Base-by-base conservation (phyloP, 2,329 filamentous ascomycete genomes). In the Mycosphaerella sp. region DNA sequence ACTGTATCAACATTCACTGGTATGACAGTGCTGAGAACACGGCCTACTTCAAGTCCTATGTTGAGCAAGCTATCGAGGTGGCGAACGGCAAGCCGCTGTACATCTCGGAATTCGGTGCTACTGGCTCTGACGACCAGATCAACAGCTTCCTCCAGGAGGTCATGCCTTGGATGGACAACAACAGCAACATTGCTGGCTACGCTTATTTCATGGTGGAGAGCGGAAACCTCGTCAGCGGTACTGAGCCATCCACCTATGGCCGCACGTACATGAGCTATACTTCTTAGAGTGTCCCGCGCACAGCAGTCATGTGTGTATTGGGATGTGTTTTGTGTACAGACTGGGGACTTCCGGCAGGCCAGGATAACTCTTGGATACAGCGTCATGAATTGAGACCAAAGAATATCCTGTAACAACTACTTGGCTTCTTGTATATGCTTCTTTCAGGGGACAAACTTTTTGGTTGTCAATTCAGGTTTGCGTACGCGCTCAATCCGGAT, bases 1-100 rank as follows among this genome's bases (percentile, higher is more conserved):
- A 84, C 68, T 83, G 82, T 67, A 76, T 81, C 68, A 73, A 75
- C 64, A 71, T 80, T 41, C 82, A 86, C 70, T 85, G 81, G 80
- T 86, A 86, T 70, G 77, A 76, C 49, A 58, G 57, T 36, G 70
- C 75, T 13, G 64, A 72, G 46, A 73, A 73, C 50, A 64, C 69
- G 21, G 66, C 74, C 37, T 72, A 70, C 54, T 81, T 85, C 68
- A 78, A 82, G 58, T 53, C 64, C 35, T 79, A 84, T 66, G 63
- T 84, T 49, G 57, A 64, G 17, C 60, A 69, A n/a, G 71, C 73
- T 25, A 68, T 70, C 49, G 53, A 53, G 10, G 60, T 70, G n/a
- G 64, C 63, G 30, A 62, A 63, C 41, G 66, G 65, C 18, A 67
- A 68, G 49, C 46, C 65, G n/a, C 61, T 86, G 66, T 84, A 78